Percentiles rank a stretch among this genome's conserved stretches.
Evolutionary conservation across 495 filamentous ascomycete species (phyloP).

Genomic region (Rhizodiscina lignyota): DNA sequence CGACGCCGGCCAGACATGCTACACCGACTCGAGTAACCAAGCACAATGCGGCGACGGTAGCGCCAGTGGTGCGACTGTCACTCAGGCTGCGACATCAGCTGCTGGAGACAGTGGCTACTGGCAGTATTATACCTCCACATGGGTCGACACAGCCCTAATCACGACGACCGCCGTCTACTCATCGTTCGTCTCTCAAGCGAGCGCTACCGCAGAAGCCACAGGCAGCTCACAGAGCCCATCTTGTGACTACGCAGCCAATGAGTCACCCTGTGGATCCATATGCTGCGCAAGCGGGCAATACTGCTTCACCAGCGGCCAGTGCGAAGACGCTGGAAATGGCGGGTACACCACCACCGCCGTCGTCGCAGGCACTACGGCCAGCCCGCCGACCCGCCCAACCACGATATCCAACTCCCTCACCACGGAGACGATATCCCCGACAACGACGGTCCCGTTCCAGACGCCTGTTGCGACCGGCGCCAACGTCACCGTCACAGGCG

Average conservation of each 20-base stretch:
- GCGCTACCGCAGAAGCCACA: constrained; percentile 26
- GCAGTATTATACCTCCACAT: constrained; percentile 57
- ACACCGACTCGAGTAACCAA: constrained; percentile 37
- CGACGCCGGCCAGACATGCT: constrained; percentile 37
- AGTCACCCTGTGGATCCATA: constrained; percentile 51
- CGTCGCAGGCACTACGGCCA: constrained; percentile 21
- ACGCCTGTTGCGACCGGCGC: constrained; percentile 38
- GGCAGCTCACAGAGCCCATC: too few species aligned
- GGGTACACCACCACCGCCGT: constrained; percentile 10
- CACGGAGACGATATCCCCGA: constrained; percentile 35
- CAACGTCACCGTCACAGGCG: constrained; percentile 24
- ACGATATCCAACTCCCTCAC: constrained; percentile 38
- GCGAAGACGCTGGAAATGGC: constrained; percentile 19
- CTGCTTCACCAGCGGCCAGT: constrained; percentile 37
- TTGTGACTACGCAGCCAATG: constrained; percentile 41
- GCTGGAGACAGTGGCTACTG: constrained; percentile 26
- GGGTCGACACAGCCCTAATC: constrained; percentile 43
- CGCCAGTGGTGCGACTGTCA: constrained; percentile 12
- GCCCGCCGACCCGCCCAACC: constrained; percentile 54
- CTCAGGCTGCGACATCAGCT: constrained; percentile 10
- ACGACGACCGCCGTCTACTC: constrained; percentile 54
- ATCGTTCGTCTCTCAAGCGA: constrained; percentile 26
- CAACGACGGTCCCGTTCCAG: constrained; percentile 41
- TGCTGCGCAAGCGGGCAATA: constrained; percentile 62
- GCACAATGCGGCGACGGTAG: constrained; percentile 34